These are phyloP conservation scores for Fusarium musae DNA, from an alignment of 2,329 filamentous ascomycete genomes.

Conservation along the genomic window DNA sequence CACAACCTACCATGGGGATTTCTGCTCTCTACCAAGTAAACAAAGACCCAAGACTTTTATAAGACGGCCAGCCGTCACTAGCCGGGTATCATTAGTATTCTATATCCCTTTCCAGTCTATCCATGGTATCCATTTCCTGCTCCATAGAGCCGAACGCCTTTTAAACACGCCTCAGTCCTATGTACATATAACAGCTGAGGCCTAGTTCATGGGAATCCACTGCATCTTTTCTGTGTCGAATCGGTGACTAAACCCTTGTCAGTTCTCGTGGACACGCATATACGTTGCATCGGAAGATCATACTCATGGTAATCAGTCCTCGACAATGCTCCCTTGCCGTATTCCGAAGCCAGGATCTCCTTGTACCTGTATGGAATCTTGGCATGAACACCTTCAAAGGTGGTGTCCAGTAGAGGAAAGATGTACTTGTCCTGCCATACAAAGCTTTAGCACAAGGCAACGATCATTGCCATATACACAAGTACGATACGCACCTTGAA, in stretches of 20 bases:
- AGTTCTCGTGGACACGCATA: not conserved
- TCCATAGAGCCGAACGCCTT: not conserved
- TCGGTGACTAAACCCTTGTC: conserved; percentile 49
- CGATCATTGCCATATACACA: no score
- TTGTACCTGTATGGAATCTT: conserved; percentile 73
- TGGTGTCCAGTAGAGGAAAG: conserved; percentile 75
- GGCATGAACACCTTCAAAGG: conserved; percentile 73
- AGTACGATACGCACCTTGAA: conserved; percentile 53
- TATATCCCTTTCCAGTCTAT: not conserved
- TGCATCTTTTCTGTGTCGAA: conserved; percentile 54
- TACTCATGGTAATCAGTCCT: conserved; percentile 65
- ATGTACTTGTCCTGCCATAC: conserved; percentile 63
- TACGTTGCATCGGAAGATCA: conserved; percentile 27
- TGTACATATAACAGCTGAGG: not conserved
- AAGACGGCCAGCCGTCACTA: not conserved
- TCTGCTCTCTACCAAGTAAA: not conserved
- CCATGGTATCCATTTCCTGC: not conserved
- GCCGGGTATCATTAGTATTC: conserved; percentile 6
- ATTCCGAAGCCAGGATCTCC: conserved; percentile 68
- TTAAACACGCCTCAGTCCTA: not conserved
- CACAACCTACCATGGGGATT: rapidly evolving
- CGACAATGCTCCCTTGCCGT: conserved; percentile 62
- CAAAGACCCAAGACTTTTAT: not conserved
- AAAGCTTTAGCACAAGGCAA: not conserved
- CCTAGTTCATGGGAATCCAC: conserved; percentile 42